Evolutionary conservation across 2,329 filamentous ascomycete genomes (phyloP).

Genomic region (Penicillium sp.): DNA sequence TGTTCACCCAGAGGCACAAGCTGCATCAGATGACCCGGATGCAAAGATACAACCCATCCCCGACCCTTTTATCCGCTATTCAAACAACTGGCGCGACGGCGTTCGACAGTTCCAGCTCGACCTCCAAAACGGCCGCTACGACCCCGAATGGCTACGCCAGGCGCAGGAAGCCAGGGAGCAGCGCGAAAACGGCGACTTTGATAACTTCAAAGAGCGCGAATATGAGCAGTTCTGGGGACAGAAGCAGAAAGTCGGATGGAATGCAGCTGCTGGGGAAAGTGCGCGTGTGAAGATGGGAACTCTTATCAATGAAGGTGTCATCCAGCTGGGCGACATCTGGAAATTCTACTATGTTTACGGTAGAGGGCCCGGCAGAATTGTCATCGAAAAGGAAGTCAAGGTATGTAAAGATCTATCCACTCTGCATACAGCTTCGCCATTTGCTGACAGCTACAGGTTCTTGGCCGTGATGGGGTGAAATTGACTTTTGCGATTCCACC

Average conservation of each 20-base stretch:
- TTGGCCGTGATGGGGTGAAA: conserved; percentile 32
- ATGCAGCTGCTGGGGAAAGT: conserved; percentile 43
- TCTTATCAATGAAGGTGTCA: conserved; percentile 37
- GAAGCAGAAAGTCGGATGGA: conserved; percentile 45
- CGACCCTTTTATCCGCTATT: conserved; percentile 45
- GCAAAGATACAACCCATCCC: conserved; percentile 41
- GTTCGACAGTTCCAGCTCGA: conserved; percentile 58
- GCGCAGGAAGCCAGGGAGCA: conserved; percentile 55
- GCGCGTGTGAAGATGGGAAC: conserved; percentile 41
- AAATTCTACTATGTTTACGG: conserved; percentile 37
- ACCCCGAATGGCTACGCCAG: conserved; percentile 57
- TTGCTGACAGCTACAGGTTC: conserved; percentile 30
- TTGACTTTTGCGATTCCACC: conserved; percentile 44
- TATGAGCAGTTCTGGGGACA: conserved; percentile 60
- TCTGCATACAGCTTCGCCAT: not conserved
- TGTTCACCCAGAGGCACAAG: conserved; percentile 38
- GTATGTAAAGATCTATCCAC: conserved; percentile 26
- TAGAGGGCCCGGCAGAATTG: conserved; percentile 25
- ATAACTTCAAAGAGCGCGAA: conserved; percentile 56
- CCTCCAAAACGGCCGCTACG: conserved; percentile 55
- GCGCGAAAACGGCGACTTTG: conserved; percentile 56
- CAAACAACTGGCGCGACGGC: conserved; percentile 53
- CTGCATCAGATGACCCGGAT: conserved; percentile 29
- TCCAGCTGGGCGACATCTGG: conserved; percentile 45
- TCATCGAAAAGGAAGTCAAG: conserved; percentile 46